Base-by-base conservation (phyloP, 2,329 filamentous ascomycete genomes). In the Orbilia oligospora region DNA sequence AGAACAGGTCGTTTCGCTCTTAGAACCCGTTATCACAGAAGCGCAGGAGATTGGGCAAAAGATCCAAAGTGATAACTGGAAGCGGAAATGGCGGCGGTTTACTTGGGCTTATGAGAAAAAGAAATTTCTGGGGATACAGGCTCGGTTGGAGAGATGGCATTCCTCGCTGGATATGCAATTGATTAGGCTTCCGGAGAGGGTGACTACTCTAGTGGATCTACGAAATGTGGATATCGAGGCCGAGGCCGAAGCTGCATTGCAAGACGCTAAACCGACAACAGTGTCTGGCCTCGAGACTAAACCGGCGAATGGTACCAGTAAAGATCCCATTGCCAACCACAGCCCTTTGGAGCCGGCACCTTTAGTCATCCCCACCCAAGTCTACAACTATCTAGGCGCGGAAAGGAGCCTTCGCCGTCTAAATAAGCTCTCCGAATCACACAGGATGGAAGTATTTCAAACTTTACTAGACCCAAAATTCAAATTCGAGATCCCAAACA, bases 401-500 rank as follows among this genome's bases (percentile, higher is more conserved):
- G 53, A 56, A 30, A 56, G 53, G 53, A 56, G 20, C 14, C 53
- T 56, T 38, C 53, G 53, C 53, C 53, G 30, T 8, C 30, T 56
- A 3, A 33, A 56, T 56, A 33, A n/a, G 20, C 53, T 56, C 53
- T 38, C 53, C 24, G 53, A 56, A 56, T 38, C 53, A 30, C 24
- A 56, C 24, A 56, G 53, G 30, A 56, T 56, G 53, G 24, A 56
- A 38, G 8, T 30, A 33, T 33, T 56, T n/a, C 53, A 56, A 56
- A 30, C 24, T 30, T 22, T 56, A 33, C 30, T 56, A 56, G 53
- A 56, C 30, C 22, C 53, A 30, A 56, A 9, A 8, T 56, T 56
- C 20, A 56, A 38, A 56, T 56, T 56, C 30, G 53, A 56, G 53
- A 38, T 56, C 53, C 53, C 53, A 38, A 56, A 56, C 30, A 33